phyloP scores from a whole-genome alignment of 371 early-diverging fungal species.

The Apophysomyces sp. region DNA sequence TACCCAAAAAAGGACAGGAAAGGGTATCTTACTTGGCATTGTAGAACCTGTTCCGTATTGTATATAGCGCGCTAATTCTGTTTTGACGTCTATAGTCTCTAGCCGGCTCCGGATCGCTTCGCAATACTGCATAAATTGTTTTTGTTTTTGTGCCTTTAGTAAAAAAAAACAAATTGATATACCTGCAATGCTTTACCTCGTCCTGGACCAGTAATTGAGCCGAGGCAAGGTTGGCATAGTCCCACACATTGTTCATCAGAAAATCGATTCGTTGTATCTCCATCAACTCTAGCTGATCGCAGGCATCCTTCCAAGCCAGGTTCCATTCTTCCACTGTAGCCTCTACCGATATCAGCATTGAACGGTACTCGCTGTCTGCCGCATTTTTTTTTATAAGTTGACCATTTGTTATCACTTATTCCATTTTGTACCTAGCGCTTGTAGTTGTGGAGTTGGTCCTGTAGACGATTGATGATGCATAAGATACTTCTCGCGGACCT shows the following conservation, averaged over 20 bases:
- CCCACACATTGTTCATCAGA: slow-evolving; percentile 37
- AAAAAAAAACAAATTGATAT: too few species aligned
- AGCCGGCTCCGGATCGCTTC: slow-evolving; percentile 34
- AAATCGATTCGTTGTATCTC: slow-evolving; percentile 43
- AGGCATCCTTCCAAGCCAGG: slow-evolving; percentile 33
- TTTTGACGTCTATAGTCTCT: slow-evolving; percentile 27
- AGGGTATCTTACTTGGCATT: slow-evolving; percentile 24
- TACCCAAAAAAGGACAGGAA: background rate
- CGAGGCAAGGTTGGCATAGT: slow-evolving; percentile 43
- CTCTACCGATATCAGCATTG: slow-evolving; percentile 22
- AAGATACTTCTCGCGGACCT: slow-evolving; percentile 18
- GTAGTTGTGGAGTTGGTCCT: slow-evolving; percentile 8
- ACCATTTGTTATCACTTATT: background rate
- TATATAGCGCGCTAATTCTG: slow-evolving; percentile 28
- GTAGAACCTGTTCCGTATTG: slow-evolving; percentile 27
- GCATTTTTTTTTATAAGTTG: background rate
- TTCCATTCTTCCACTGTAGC: slow-evolving; percentile 34
- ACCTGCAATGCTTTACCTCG: slow-evolving; percentile 20
- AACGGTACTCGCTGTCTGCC: slow-evolving; percentile 24
- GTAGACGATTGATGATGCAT: slow-evolving; percentile 16
- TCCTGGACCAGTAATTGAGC: slow-evolving; percentile 39
- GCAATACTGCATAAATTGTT: slow-evolving; percentile 27
- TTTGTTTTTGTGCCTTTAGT: too few species aligned
- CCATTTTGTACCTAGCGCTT: slow-evolving; percentile 26
- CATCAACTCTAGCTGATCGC: slow-evolving; percentile 33